Evolutionary conservation across 805 yeast genomes (phyloP), one percentile per base, ranked within the genome.

Genomic region (Sungouiella blattae): DNA sequence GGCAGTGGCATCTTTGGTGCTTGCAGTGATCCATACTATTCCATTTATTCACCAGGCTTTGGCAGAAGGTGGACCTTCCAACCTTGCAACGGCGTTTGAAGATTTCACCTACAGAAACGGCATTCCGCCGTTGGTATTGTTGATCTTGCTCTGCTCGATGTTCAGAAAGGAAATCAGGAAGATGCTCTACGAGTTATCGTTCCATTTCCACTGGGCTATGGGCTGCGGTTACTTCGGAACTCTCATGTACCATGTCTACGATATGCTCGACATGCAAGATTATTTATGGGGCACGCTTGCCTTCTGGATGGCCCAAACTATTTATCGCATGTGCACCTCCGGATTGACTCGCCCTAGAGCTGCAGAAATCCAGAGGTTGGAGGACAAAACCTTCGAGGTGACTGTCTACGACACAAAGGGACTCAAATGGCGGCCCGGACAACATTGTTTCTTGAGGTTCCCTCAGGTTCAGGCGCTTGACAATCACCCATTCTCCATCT

Each of bases 401-500:
- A 59, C 67, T 32, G 52, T 77, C 3, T 35, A 45, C 4, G 59
- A 60, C 21, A 41, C 57, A n/a, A 50, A 50, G 12, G 68, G 64
- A 6, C 52, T 71, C 26, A 39, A 43, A 8, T 75, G 80, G 80
- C 46, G 30, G 11, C 73, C 80, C 1, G 81, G 83, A 16, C 82
- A 77, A 40, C 83, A 77, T 52, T 56, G 75, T 4, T 73, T 60
- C 43, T 51, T 77, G 14, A 61, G 80, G 45, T 71, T 73, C 37
- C 56, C 59, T 2, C 77, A 73, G 2, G 42, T 61, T 11, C 57
- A 65, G 26, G 54, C 74, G 15, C 44, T 74, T 14, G 78, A 76
- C 40, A 74, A 68, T 42, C 83, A 77, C 53, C 82, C 82, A 9
- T 77, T 77, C 47, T 74, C 80, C 1, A 67, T 75, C 6, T 41